Evolutionary conservation across 352 stramenopile species (phyloP).

Genomic region (Globisporangium spiculum): DNA sequence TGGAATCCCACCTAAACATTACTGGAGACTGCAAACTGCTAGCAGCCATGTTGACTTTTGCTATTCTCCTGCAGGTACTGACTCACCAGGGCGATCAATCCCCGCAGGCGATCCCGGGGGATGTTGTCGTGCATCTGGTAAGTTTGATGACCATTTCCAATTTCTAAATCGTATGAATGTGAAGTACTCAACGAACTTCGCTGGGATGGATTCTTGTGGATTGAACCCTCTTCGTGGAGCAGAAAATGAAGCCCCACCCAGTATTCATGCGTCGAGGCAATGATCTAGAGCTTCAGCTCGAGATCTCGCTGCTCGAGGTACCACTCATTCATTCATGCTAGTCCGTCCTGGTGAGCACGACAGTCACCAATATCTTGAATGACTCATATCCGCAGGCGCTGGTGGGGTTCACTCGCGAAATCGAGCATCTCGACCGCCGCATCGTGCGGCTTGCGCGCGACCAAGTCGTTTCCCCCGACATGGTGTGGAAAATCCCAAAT

Average conservation of each 20-base stretch:
- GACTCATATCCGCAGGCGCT: slow-evolving; percentile 43
- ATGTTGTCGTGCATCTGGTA: slow-evolving; percentile 35
- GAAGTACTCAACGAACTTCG: not conserved
- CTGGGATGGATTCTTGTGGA: not conserved
- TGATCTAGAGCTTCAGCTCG: slow-evolving; percentile 88
- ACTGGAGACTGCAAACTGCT: not conserved
- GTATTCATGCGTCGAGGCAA: slow-evolving; percentile 88
- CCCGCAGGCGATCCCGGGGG: slow-evolving; percentile 19
- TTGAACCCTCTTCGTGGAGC: not conserved
- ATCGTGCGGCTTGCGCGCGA: slow-evolving; percentile 74
- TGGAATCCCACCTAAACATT: not conserved
- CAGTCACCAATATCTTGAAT: no score
- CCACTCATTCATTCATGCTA: not conserved
- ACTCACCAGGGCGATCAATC: slow-evolving; percentile 24
- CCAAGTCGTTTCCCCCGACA: slow-evolving; percentile 74
- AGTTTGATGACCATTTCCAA: not conserved
- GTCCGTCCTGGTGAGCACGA: not conserved
- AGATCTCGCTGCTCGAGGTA: slow-evolving; percentile 90
- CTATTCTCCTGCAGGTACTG: slow-evolving; percentile 8
- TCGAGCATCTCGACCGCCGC: slow-evolving; percentile 90
- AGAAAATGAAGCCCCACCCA: slow-evolving; percentile 35
- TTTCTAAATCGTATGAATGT: not conserved
- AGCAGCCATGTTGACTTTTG: not conserved
- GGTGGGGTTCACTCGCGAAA: slow-evolving; percentile 82
- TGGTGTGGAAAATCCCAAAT: slow-evolving; percentile 77